These are phyloP conservation scores for Triticum aestivum DNA, from an alignment of 176 grass and related monocot species.

Conservation along the genomic window DNA sequence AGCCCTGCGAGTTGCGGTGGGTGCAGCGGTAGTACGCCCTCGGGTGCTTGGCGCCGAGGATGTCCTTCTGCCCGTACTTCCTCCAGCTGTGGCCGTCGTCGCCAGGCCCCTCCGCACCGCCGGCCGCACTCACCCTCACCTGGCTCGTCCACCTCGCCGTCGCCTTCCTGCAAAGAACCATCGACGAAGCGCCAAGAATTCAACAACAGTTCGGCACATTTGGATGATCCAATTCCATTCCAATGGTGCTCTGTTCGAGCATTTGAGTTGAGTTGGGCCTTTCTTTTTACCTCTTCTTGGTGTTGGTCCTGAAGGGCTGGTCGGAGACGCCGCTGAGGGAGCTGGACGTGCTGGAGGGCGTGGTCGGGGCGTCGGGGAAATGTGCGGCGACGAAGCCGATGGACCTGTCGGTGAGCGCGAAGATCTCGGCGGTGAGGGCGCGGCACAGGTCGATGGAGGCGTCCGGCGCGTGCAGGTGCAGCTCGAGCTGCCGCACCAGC, in stretches of 20 bases:
- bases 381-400: constrained; percentile 39
- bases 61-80: constrained; percentile 92
- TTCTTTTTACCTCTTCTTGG: constrained; percentile 31
- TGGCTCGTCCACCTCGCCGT: constrained; percentile 55
- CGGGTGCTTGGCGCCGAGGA: constrained; percentile 80
- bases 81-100: constrained; percentile 84
- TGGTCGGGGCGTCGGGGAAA: background rate
- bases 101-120: constrained; percentile 35
- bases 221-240: background rate
- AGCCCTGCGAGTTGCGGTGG: constrained; percentile 71
- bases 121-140: constrained; percentile 40
- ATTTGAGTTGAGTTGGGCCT: background rate
- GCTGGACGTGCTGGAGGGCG: constrained; percentile 33
- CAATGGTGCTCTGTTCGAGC: background rate
- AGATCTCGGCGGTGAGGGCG: constrained; percentile 39
- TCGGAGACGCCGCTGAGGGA: constrained; percentile 54
- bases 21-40: constrained; percentile 92
- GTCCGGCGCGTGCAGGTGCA: constrained; percentile 27
- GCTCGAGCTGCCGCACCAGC: constrained; percentile 51
- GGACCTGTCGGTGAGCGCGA: constrained; percentile 52
- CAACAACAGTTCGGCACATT: background rate
- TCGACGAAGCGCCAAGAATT: background rate
- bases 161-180: constrained; percentile 43
- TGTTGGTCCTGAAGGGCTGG: constrained; percentile 21
- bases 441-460: constrained; percentile 43